These are phyloP conservation scores for Pleurotus eryngii DNA, from an alignment of 768 basidiomycete species.

Conservation along the genomic window DNA sequence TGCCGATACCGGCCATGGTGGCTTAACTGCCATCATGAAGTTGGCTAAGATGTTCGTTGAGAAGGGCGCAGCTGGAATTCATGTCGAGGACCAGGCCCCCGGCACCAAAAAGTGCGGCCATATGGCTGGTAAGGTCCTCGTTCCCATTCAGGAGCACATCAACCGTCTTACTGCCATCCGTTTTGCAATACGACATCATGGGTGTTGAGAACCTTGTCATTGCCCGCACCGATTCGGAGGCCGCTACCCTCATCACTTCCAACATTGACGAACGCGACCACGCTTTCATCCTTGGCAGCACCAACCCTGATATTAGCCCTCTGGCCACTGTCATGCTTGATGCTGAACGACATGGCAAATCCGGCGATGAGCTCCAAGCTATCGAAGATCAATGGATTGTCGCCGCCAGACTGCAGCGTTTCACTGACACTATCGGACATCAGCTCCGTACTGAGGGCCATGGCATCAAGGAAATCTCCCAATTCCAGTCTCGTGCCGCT, in stretches of 20 bases:
- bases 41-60: conserved; percentile 98
- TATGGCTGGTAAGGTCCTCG: conserved; percentile 95
- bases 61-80: conserved; percentile 96
- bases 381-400: conserved; percentile 87
- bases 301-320: conserved; percentile 67
- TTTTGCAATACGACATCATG: conserved; percentile 96
- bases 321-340: conserved; percentile 79
- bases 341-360: conserved; percentile 79
- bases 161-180: conserved; percentile 97
- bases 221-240: conserved; percentile 95
- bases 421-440: conserved; percentile 65
- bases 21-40: conserved; percentile 98
- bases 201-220: conserved; percentile 93
- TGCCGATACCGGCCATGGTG: conserved; percentile 97
- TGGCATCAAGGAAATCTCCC: conserved; percentile 44
- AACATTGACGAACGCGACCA: conserved; percentile 99
- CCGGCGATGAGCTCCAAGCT: conserved; percentile 76
- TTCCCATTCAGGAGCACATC: conserved; percentile 96
- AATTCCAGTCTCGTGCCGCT: conserved; percentile 61
- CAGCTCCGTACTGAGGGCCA: conserved; percentile 63
- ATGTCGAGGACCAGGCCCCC: conserved; percentile 96
- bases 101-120: conserved; percentile 97
- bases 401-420: conserved; percentile 77
- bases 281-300: conserved; percentile 90
- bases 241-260: conserved; percentile 93